Evolutionary conservation across 73 alveolate genomes (phyloP).

Genomic region (Blepharisma japonicum): DNA sequence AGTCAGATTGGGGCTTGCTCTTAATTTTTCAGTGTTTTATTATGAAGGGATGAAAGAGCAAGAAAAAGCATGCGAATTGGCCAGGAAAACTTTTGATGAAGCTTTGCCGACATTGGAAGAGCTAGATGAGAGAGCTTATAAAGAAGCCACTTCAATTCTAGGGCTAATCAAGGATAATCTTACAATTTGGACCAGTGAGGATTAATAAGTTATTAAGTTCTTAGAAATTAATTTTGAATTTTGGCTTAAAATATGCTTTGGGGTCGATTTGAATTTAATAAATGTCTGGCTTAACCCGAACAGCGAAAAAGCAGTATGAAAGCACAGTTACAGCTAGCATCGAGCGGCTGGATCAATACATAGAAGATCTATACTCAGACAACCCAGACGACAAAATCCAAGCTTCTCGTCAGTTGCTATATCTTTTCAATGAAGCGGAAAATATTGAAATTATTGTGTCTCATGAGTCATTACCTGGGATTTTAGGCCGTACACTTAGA

Average conservation of each 20-base stretch:
- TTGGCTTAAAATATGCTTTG: too few relatives aligned
- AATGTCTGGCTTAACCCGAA: conserved; percentile 1
- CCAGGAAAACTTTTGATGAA: conserved; percentile 54
- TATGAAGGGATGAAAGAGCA: conserved; percentile 68
- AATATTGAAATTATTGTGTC: conserved; percentile 1
- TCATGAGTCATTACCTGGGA: conserved; percentile 53
- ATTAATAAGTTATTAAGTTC: conserved; percentile 8
- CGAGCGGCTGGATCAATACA: background rate
- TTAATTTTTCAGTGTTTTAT: conserved; percentile 68
- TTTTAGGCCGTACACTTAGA: conserved; percentile 79
- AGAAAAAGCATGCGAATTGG: conserved; percentile 63
- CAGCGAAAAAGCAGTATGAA: background rate
- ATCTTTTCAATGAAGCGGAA: conserved; percentile 20
- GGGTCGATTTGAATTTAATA: background rate
- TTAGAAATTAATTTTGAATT: too few relatives aligned
- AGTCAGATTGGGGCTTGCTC: conserved; percentile 64
- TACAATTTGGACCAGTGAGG: conserved; percentile 71
- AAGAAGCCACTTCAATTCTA: conserved; percentile 56
- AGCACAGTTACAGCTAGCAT: conserved; percentile 17
- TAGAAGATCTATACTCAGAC: conserved; percentile 11
- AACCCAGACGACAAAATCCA: conserved; percentile 22
- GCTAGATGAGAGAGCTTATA: conserved; percentile 56
- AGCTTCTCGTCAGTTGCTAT: background rate
- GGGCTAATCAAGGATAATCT: conserved; percentile 71
- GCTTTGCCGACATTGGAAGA: conserved; percentile 62